Conservation (phyloP, 2,329 filamentous ascomycete genomes). For the Rhinocladiella similis region DNA sequence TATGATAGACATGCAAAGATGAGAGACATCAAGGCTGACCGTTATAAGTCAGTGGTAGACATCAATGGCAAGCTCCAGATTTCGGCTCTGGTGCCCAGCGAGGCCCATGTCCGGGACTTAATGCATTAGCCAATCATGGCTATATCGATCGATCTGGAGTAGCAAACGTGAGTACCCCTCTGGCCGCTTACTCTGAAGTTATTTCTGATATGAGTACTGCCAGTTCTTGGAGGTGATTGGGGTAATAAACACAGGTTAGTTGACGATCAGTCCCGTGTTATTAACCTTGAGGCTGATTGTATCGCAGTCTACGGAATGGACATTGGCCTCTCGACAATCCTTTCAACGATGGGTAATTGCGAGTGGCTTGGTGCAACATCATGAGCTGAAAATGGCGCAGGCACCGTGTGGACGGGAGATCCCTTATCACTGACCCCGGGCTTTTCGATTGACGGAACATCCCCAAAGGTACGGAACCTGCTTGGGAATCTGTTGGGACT, state of each 20-base stretch:
- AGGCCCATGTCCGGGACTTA: conserved; percentile 44
- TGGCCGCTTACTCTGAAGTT: not conserved
- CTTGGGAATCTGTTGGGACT: conserved; percentile 47
- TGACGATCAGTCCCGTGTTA: not conserved
- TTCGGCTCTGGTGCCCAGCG: conserved; percentile 39
- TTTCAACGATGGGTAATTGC: conserved; percentile 42
- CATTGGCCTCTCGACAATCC: conserved; percentile 43
- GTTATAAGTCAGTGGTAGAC: conserved; percentile 35
- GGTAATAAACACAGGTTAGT: conserved; percentile 37
- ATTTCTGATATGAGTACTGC: not conserved
- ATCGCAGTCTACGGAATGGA: conserved; percentile 50
- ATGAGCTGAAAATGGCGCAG: not conserved
- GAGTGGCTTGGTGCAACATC: too few relatives aligned
- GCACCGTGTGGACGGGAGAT: conserved; percentile 52
- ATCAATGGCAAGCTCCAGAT: conserved; percentile 38
- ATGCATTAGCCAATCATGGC: conserved; percentile 45
- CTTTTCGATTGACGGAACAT: conserved; percentile 55
- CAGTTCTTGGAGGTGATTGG: conserved; percentile 37
- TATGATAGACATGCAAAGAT: conserved; percentile 15
- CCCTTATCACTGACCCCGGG: conserved; percentile 50
- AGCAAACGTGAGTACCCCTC: conserved; percentile 1
- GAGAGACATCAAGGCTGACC: not conserved
- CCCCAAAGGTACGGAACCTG: conserved; percentile 40
- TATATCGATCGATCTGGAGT: conserved; percentile 45
- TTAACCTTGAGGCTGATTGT: conserved; percentile 5